phyloP scores from a whole-genome alignment of 106 monocot species.

The Dendrobium nobile region DNA sequence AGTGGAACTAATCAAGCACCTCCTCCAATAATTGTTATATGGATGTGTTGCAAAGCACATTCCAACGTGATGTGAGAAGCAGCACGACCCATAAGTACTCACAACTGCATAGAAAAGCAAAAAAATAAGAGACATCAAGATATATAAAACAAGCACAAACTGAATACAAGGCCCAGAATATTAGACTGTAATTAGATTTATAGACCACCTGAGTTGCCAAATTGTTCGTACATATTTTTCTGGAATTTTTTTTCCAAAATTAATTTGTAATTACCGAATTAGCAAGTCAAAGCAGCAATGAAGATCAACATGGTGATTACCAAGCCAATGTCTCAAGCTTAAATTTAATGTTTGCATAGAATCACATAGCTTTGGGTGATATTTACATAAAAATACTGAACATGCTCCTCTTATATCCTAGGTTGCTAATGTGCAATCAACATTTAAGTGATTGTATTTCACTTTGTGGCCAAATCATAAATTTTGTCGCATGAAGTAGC shows the following conservation, averaged over 20 bases:
- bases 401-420: background rate
- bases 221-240: background rate
- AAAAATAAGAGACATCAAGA: background rate
- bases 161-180: background rate
- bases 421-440: background rate
- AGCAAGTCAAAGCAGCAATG: background rate
- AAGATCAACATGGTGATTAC: background rate
- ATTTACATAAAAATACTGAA: background rate
- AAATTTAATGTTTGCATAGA: background rate
- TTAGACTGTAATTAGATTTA: background rate
- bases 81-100: constrained; percentile 98
- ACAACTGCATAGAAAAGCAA: constrained; percentile 58
- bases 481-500: background rate
- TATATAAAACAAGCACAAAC: background rate
- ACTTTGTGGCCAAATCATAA: background rate
- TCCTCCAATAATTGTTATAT: constrained; percentile 95
- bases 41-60: constrained; percentile 96
- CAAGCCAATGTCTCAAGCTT: background rate
- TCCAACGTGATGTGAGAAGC: constrained; percentile 99
- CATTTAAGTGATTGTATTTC: background rate
- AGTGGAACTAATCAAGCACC: constrained; percentile 31
- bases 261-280: background rate
- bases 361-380: background rate
- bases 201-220: background rate
- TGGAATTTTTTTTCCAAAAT: background rate